Evolutionary conservation across 2,329 filamentous ascomycete species (phyloP), one percentile per base, ranked within the genome.

Genomic region (Diaporthe citri): DNA sequence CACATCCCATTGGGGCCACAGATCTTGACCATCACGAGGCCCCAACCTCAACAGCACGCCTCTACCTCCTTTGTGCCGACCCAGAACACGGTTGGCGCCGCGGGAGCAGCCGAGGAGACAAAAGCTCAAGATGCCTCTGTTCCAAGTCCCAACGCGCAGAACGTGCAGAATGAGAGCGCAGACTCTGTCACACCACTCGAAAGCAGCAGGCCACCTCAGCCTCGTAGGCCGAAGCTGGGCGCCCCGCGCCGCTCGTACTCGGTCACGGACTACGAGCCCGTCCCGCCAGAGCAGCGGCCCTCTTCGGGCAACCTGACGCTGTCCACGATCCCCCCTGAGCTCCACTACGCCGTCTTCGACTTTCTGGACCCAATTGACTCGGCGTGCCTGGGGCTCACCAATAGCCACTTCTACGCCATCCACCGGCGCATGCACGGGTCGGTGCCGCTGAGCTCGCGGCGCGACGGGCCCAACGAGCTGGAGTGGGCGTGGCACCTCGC

Each of bases 361-460:
- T 88, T 89, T 77, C 87, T 93, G 74, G 91, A 93, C 82, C 89
- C 89, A 66, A 91, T 93, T 77, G 91, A 93, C 82, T 89, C 90
- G 79, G 89, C 88, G 52, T 92, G 90, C 80, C 84, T 93, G 52
- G 91, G 90, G 20, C 86, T 93, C 71, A 88, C 90, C 51, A 90
- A 87, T 84, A 86, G 85, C 57, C 86, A 88, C 80, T 87, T 91
- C 77, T 92, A 93, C 81, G 83, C 85, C 46, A 89, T 92, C 78
- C 90, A 91, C 82, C 85, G 86, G 36, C 87, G 86, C 72, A 85
- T 91, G 82, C 87, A 91, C 80, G 89, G 88, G 71, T 84, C 81
- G 10, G 87, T 92, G n/a, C 84, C 89, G 13, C 86, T 93, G 22
- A 88, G 87, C 25, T 87, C 87, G 62, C 87, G 90, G 20, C 90